Percentiles rank a stretch among this genome's conserved stretches.
Conservation (phyloP, 192 early-diverging fungal species). For the Chytriomyces hyalinus region DNA sequence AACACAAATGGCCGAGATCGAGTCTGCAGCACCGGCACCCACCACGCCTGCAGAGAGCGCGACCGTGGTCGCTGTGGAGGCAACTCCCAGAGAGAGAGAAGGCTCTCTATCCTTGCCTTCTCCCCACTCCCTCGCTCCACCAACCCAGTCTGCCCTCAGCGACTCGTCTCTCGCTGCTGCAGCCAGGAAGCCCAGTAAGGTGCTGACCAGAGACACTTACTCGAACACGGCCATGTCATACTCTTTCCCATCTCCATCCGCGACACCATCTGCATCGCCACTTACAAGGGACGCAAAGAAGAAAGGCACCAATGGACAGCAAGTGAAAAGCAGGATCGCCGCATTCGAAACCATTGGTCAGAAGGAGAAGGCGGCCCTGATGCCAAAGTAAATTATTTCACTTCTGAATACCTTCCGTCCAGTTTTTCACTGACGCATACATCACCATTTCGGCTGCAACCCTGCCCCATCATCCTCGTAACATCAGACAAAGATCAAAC, state of each 20-base stretch:
- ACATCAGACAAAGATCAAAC: not conserved
- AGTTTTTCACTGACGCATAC: not conserved
- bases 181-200: not conserved
- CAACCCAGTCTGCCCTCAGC: not conserved
- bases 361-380: not conserved
- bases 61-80: not conserved
- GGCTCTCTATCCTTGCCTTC: too few species aligned
- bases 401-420: not conserved
- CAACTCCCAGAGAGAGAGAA: not conserved
- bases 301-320: not conserved
- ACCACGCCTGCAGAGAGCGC: not conserved
- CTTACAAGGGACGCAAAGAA: not conserved
- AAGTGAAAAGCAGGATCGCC: not conserved
- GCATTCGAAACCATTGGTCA: not conserved
- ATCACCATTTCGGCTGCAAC: too few species aligned
- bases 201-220: not conserved
- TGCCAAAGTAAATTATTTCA: constrained; percentile 2
- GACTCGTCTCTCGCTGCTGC: not conserved
- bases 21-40: too few species aligned
- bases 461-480: not conserved
- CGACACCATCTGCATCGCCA: not conserved
- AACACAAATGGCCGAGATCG: too few species aligned
- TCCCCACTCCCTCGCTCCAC: not conserved
- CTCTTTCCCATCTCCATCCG: not conserved
- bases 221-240: not conserved